These are phyloP conservation scores for Phaseolus coccineus DNA, from an alignment of 331 rosid species.

Conservation along the genomic window DNA sequence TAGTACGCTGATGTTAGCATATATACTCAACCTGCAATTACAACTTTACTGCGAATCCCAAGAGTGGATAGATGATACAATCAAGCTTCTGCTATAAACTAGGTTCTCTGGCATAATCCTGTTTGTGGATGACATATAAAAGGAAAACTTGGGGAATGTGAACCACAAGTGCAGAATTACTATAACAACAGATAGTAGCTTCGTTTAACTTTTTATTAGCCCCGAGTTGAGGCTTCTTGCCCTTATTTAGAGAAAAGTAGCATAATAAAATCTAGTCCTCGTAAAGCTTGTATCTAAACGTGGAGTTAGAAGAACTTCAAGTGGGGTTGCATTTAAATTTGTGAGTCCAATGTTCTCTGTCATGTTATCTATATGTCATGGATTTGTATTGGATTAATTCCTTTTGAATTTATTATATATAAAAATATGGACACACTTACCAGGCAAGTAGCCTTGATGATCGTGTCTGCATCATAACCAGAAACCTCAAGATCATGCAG, in stretches of 20 bases:
- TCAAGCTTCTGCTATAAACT: background rate
- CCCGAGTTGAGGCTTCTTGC: background rate
- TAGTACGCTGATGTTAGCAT: background rate
- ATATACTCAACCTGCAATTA: background rate
- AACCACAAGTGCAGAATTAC: background rate
- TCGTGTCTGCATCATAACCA: constrained; percentile 50
- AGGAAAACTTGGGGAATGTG: background rate
- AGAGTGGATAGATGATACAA: background rate
- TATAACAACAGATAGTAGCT: background rate
- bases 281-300: constrained; percentile 37
- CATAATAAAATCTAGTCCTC: constrained; percentile 17
- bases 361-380: constrained; percentile 32
- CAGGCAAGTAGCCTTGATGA: constrained; percentile 55
- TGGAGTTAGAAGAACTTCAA: constrained; percentile 44
- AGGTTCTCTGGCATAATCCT: no score
- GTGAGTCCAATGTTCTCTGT: constrained; percentile 51
- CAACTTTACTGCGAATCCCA: background rate
- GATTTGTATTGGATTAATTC: constrained; percentile 1
- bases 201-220: background rate
- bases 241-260: background rate
- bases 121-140: no score
- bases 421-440: constrained; percentile 28
- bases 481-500: constrained; percentile 31
- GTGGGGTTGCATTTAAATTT: constrained; percentile 42
- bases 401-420: background rate